Conservation (phyloP, 352 stramenopile genomes). For the Globisporangium sylvaticum region DNA sequence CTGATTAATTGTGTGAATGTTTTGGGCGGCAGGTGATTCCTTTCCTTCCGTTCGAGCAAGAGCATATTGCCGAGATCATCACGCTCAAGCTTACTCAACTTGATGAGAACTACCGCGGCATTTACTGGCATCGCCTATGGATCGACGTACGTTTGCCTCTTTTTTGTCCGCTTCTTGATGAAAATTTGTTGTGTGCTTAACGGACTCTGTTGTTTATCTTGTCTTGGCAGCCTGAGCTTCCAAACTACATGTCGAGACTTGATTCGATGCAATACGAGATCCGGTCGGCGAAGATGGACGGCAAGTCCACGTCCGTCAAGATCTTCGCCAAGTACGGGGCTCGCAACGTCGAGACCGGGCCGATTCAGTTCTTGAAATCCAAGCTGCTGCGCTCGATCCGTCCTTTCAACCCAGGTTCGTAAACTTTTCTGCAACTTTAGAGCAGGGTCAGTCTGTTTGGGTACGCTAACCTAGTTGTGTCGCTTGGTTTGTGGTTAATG, state of each 20-base stretch:
- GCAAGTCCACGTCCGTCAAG: conserved; percentile 47
- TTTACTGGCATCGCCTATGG: conserved; percentile 76
- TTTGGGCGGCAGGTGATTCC: conserved; percentile 59
- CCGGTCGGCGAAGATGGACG: conserved; percentile 43
- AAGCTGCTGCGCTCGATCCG: conserved; percentile 73
- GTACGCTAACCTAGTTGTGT: background rate
- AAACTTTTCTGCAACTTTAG: no score
- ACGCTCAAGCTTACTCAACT: conserved; percentile 76
- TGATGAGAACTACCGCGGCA: conserved; percentile 62
- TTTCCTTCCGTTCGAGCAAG: conserved; percentile 85
- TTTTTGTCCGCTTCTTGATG: no score
- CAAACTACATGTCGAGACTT: conserved; percentile 64
- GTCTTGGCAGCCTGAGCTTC: conserved; percentile 35
- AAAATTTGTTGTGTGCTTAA: no score
- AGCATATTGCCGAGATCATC: conserved; percentile 78
- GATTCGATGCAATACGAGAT: conserved; percentile 77
- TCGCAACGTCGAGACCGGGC: conserved; percentile 73
- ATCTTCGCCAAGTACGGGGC: conserved; percentile 86
- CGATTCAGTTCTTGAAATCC: conserved; percentile 77
- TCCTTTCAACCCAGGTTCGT: conserved; percentile 72
- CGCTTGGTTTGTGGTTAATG: background rate
- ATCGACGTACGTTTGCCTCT: conserved; percentile 44
- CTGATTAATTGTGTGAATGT: background rate
- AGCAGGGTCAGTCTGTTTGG: no score
- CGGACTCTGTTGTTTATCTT: background rate